Conservation (phyloP, 2,329 filamentous ascomycete species). For the Emmonsiellopsis sp. region DNA sequence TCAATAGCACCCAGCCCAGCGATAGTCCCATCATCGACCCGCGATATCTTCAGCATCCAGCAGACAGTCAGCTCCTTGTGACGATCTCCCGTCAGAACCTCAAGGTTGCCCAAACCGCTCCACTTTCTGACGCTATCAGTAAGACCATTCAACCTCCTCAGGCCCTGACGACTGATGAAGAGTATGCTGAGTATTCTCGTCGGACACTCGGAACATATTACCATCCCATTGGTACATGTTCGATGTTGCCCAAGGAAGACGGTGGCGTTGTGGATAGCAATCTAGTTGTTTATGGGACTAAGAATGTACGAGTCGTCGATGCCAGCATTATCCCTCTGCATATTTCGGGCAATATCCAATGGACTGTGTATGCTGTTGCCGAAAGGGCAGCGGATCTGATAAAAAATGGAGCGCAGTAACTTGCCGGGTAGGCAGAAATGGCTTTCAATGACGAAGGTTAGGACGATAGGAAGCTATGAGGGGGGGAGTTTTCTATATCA, state of each 20-base stretch:
- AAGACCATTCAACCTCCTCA: not conserved
- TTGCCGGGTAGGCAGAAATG: too few relatives aligned
- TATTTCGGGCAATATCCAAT: slow-evolving; percentile 18
- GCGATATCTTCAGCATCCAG: slow-evolving; percentile 22
- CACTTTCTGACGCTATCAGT: not conserved
- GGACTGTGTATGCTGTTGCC: slow-evolving; percentile 22
- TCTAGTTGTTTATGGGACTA: slow-evolving; percentile 24
- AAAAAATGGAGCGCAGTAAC: slow-evolving; percentile 12
- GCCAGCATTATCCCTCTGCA: slow-evolving; percentile 22
- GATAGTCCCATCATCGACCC: slow-evolving; percentile 19
- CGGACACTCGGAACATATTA: slow-evolving; percentile 19
- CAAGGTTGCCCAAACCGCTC: slow-evolving; percentile 13
- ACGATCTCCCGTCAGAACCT: slow-evolving; percentile 17
- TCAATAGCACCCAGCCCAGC: slow-evolving; percentile 17
- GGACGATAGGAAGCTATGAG: too few relatives aligned
- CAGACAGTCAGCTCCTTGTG: slow-evolving; percentile 17
- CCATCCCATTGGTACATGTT: slow-evolving; percentile 21
- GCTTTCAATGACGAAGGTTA: too few relatives aligned
- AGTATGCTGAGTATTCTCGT: not conserved
- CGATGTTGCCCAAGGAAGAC: slow-evolving; percentile 23
- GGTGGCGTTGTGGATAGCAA: slow-evolving; percentile 25
- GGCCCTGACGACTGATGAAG: not conserved
- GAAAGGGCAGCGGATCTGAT: slow-evolving; percentile 24
- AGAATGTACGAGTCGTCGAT: slow-evolving; percentile 24
- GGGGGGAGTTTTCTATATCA: too few relatives aligned